phyloP scores from a whole-genome alignment of 805 yeast species.

The Saccharomyces kudriavzevii region DNA sequence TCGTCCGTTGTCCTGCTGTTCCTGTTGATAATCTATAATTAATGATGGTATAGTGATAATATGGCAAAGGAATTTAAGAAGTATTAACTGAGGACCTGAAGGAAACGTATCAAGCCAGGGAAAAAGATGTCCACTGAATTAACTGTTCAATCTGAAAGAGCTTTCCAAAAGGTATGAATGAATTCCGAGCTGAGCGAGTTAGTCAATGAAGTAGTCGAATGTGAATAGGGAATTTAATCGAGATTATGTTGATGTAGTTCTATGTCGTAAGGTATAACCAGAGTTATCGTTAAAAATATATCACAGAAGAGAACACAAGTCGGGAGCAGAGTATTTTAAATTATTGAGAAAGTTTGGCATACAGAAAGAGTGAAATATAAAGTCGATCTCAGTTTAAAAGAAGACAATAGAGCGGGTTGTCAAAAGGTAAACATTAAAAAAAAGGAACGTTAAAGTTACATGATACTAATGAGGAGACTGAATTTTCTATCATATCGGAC shows the following conservation, averaged over 20 bases:
- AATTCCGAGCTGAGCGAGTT: not conserved
- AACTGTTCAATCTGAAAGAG: conserved; percentile 99
- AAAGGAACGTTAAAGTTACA: too few relatives aligned
- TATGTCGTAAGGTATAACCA: not conserved
- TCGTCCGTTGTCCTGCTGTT: not conserved
- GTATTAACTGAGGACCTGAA: not conserved
- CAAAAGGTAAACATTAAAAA: not conserved
- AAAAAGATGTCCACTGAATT: conserved; percentile 96
- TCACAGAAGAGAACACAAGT: not conserved
- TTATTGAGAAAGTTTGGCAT: not conserved
- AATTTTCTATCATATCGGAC: too few relatives aligned
- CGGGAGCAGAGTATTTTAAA: not conserved
- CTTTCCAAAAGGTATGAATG: conserved; percentile 96
- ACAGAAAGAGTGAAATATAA: not conserved
- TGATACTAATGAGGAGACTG: too few relatives aligned
- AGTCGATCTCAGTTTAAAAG: too few relatives aligned
- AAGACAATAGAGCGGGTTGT: not conserved
- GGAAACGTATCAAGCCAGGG: conserved; percentile 10
- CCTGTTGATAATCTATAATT: not conserved
- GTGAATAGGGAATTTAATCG: not conserved
- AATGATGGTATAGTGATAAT: not conserved
- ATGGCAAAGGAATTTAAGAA: not conserved
- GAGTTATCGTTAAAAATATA: not conserved
- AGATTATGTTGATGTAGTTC: not conserved
- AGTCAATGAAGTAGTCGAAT: not conserved